Conservation (phyloP, 2,329 filamentous ascomycete species). For the Arachnomyces sp. region DNA sequence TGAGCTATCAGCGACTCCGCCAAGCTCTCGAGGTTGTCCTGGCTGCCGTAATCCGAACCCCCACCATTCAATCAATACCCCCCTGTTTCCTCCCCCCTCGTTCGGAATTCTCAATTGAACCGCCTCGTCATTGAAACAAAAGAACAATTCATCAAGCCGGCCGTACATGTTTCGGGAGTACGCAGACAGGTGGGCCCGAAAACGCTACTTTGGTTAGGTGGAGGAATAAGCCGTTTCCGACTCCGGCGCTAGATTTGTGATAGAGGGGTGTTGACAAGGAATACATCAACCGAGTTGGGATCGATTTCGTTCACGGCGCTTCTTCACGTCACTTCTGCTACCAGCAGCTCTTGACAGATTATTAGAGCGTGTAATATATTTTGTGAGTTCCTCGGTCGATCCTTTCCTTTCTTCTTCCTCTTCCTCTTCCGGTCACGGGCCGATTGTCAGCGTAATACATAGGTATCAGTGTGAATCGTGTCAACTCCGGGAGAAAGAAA, state of each 20-base stretch:
- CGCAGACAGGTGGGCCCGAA: constrained; percentile 42
- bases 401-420: neutral
- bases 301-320: too few relatives aligned
- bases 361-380: neutral
- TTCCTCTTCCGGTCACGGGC: neutral
- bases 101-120: neutral
- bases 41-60: too few relatives aligned
- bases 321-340: neutral
- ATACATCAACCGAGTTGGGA: neutral
- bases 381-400: too few relatives aligned
- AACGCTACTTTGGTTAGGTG: constrained; percentile 35
- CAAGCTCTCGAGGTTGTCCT: too few relatives aligned
- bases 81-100: constrained; percentile 5
- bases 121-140: neutral
- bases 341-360: neutral
- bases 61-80: neutral
- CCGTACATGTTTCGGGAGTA: constrained; percentile 47
- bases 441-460: constrained; percentile 1
- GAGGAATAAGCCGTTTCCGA: constrained; percentile 17
- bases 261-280: too few relatives aligned
- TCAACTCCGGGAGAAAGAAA: neutral
- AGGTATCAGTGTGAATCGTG: constrained; percentile 1
- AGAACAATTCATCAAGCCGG: constrained; percentile 5
- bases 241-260: neutral
- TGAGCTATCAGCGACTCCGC: too few relatives aligned